phyloP scores from a whole-genome alignment of 306 rosid genomes.

The Albizia julibrissin region DNA sequence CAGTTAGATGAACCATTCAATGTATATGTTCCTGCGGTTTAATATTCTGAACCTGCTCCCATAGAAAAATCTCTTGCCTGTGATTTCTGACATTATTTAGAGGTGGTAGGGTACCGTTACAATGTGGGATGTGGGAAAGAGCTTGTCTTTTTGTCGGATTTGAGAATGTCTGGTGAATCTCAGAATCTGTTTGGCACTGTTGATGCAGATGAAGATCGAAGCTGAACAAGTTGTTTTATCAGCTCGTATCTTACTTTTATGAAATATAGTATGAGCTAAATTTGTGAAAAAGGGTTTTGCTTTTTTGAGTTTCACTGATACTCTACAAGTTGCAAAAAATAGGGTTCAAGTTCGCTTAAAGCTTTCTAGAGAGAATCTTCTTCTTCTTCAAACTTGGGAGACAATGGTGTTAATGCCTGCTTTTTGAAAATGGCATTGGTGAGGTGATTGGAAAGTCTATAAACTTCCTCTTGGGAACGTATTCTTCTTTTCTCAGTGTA shows the following conservation, averaged over 20 bases:
- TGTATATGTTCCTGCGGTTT: background rate
- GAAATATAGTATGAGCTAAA: background rate
- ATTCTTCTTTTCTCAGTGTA: background rate
- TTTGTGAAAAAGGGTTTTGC: background rate
- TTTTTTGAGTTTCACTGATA: background rate
- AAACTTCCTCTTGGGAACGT: background rate
- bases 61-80: background rate
- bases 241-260: background rate
- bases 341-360: background rate
- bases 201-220: background rate
- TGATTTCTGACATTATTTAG: conserved; percentile 2
- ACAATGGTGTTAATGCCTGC: background rate
- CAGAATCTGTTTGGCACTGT: background rate
- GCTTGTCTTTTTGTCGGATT: background rate
- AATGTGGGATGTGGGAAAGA: background rate
- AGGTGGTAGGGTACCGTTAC: background rate
- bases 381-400: background rate
- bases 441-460: background rate
- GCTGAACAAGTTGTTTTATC: background rate
- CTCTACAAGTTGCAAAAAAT: background rate
- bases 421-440: background rate
- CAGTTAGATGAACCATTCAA: background rate
- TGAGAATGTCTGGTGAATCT: conserved; percentile 10
- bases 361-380: background rate
- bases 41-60: background rate